Conservation (phyloP, 306 rosid genomes). For the Abrus precatorius region DNA sequence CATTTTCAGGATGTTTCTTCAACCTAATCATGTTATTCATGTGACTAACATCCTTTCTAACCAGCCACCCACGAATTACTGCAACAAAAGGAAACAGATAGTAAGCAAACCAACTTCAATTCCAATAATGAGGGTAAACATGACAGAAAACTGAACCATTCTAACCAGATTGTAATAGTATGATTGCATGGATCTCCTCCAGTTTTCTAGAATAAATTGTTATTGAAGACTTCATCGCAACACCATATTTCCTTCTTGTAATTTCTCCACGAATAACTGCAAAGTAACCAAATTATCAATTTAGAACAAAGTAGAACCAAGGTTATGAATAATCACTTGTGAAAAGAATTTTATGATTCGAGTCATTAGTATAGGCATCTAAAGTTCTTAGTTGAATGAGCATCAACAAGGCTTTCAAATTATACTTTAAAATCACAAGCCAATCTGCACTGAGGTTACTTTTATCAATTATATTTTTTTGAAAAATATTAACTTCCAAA, state of each 20-base stretch:
- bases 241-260: constrained; percentile 58
- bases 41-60: constrained; percentile 58
- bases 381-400: constrained; percentile 17
- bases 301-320: constrained; percentile 27
- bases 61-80: constrained; percentile 80
- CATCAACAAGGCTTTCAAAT: constrained; percentile 18
- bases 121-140: constrained; percentile 8
- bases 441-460: constrained; percentile 14
- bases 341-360: constrained; percentile 32
- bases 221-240: constrained; percentile 47
- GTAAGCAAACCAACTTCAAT: constrained; percentile 47
- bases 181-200: constrained; percentile 67
- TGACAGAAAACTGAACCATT: constrained; percentile 32
- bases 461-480: constrained; percentile 31
- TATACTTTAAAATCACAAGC: constrained; percentile 19
- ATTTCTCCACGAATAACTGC: constrained; percentile 84
- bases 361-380: constrained; percentile 31
- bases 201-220: constrained; percentile 57
- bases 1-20: constrained; percentile 57
- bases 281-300: constrained; percentile 33
- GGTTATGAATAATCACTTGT: constrained; percentile 3
- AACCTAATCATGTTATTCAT: constrained; percentile 42
- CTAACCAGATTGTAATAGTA: constrained; percentile 76
- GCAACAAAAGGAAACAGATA: constrained; percentile 44
- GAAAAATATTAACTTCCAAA: constrained; percentile 25